Evolutionary conservation across 1,139 yeast species (phyloP), one percentile per base, ranked within the genome.

Genomic region (Yamadazyma buinensis): DNA sequence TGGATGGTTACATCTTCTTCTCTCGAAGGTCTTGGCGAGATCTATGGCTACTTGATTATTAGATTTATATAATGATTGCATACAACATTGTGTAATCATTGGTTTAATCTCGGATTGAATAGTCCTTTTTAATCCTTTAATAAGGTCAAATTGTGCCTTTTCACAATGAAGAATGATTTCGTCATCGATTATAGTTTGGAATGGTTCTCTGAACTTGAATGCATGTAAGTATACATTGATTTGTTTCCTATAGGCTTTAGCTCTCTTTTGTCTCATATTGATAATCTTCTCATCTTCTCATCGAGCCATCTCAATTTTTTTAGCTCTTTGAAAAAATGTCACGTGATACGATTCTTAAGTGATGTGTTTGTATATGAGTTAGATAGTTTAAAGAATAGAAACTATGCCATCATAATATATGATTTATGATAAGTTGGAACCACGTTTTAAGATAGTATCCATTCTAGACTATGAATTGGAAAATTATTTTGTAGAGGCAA

Each of bases 31-130:
- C 57, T 88, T 92, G 8, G 95, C 97, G 25, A 82, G 52, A 23
- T 74, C 83, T 36, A 92, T 86, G 2, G 95, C 95, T 4, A 60
- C 64, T 49, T 84, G 87, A 49, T 86, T 76, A 19, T 77, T 75
- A 9, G 84, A 69, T 32, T 72, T 71, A 55, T 92, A 94, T 24
- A 92, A 64, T 18, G 85, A 83, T 54, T 87, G 87, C 72, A 94
- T 86, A 49, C 95, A 85, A 54, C 98, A 94, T 59, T 92, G 98
- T 1, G 98, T 87, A 35, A 94, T 84, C 95, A 92, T 77, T n/a
- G 88, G 87, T 54, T 92, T 92, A 30, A 82, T 76, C 51, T 84
- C 90, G 6, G 82, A 86, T 55, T 90, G 97, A 8, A 90, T 66
- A 0, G 96, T 87, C 43, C 95, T 68, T 38, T 76, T 68, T 27